Base-by-base conservation (phyloP, 2,329 filamentous ascomycete species). In the Xylaria sp. region DNA sequence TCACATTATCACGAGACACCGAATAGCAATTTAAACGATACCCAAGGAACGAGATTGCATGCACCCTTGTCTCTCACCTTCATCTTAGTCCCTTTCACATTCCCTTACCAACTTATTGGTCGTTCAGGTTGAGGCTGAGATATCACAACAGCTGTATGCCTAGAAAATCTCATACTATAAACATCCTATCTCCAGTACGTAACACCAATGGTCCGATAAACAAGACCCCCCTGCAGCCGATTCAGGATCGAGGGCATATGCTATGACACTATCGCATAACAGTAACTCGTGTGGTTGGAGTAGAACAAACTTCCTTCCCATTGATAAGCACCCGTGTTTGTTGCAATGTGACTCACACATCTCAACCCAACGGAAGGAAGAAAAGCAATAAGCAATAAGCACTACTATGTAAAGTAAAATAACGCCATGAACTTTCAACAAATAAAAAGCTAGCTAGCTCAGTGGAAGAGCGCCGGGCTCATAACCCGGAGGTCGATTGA, bases 401-500 rank as follows among this genome's bases (percentile, higher is more conserved):
- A n/a, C n/a, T n/a, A n/a, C n/a, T n/a, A n/a, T n/a, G n/a, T n/a
- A n/a, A n/a, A n/a, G 20, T 46, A 13, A n/a, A 28, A 20, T 58
- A 58, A 32, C 0, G 8, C 12, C 6, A 3, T 4, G 13, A 18
- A 2, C 8, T 25, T 10, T 25, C 20, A 39, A 25, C 20, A 13
- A 23, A 25, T 8, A 20, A 41, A 2, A 28, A 58, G 70, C 70
- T 72, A 72, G 70, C 70, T 72, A 72, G 70, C 70, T 72, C 75
- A 76, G 75, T 71, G 75, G 75, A 76, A 76, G 74, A 75, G 75
- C 75, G 75, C 75, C 75, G 75, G 75, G 75, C 75, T 77, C 75
- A 77, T 77, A 77, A 77, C 75, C 75, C 75, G 75, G 75, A 77
- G 75, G 76, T 76, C 76, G 72, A 75, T 73, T 73, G 76, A 77